Conservation (phyloP, 2,329 filamentous ascomycete genomes). For the Colletotrichum salicis region DNA sequence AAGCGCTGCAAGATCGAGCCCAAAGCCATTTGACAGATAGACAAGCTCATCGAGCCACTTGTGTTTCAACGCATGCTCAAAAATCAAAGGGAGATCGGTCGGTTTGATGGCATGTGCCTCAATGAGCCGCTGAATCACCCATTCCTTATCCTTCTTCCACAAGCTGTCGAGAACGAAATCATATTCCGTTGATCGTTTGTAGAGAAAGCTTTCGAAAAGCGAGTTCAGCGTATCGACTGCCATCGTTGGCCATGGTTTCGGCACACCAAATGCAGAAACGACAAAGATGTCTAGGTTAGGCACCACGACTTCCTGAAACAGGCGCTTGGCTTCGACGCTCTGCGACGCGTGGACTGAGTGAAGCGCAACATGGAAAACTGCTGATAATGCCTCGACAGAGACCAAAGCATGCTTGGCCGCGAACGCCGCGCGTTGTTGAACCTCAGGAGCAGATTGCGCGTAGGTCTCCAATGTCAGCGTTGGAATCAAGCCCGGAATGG, state of each 20-base stretch:
- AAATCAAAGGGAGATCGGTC: constrained; percentile 55
- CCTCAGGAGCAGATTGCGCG: constrained; percentile 57
- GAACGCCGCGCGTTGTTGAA: constrained; percentile 63
- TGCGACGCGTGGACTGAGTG: constrained; percentile 70
- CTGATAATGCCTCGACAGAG: constrained; percentile 83
- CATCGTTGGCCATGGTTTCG: constrained; percentile 79
- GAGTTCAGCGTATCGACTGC: constrained; percentile 80
- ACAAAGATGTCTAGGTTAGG: constrained; percentile 83
- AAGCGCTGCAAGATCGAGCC: constrained; percentile 85
- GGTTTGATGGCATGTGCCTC: constrained; percentile 81
- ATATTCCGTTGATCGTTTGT: constrained; percentile 80
- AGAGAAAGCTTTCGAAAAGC: constrained; percentile 84
- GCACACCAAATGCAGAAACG: constrained; percentile 80
- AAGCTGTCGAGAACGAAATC: constrained; percentile 91
- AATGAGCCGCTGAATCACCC: constrained; percentile 84
- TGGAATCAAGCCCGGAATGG: constrained; percentile 82
- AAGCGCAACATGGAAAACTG: constrained; percentile 73
- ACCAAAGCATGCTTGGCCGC: constrained; percentile 88
- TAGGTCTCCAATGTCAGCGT: constrained; percentile 77
- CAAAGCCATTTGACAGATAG: constrained; percentile 82
- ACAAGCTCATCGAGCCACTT: constrained; percentile 87
- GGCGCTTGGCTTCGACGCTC: constrained; percentile 70
- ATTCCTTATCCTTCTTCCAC: constrained; percentile 90
- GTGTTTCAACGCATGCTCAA: constrained; percentile 78
- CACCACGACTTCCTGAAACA: constrained; percentile 75